A percentile compares a stretch with the other conserved stretches of the same genome.
Evolutionary conservation across 2,329 filamentous ascomycete genomes (phyloP).

Genomic region (Knufia fluminis): DNA sequence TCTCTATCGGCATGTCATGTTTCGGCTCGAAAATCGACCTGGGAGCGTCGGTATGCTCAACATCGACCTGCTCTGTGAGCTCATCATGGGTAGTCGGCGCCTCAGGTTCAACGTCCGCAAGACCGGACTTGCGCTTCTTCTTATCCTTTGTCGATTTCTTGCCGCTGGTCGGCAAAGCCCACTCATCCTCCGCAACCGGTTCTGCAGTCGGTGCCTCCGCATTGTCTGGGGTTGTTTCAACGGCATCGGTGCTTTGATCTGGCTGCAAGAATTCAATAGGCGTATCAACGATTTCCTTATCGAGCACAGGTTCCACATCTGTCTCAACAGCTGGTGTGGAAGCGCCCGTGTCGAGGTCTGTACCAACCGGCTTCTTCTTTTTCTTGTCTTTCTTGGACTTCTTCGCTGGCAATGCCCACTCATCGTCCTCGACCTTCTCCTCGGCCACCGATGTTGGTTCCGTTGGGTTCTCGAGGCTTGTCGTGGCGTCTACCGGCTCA

Average conservation of each 20-base stretch:
- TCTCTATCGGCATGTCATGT: neutral
- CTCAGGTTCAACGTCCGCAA: neutral
- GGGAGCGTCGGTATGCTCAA: neutral
- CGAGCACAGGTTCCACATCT: neutral
- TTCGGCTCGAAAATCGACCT: neutral
- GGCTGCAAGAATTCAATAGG: constrained; percentile 3
- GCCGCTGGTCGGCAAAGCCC: neutral
- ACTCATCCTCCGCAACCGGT: constrained; percentile 2
- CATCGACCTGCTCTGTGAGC: neutral
- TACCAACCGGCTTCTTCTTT: constrained; percentile 4
- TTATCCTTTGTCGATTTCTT: constrained; percentile 23
- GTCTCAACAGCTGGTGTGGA: neutral
- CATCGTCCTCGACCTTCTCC: constrained; percentile 5
- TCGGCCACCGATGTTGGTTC: neutral
- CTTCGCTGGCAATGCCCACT: constrained; percentile 22
- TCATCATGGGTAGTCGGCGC: neutral
- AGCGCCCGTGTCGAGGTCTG: neutral
- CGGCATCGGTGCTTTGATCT: neutral
- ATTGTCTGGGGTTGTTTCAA: neutral
- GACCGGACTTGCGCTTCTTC: constrained; percentile 5
- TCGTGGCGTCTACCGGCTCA: neutral
- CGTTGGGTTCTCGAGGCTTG: neutral
- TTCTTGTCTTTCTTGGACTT: constrained; percentile 25
- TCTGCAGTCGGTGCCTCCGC: neutral
- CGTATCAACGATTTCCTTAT: constrained; percentile 1